Base-by-base conservation (phyloP, 176 grass and related monocot genomes). In the Musa schizocarpa region DNA sequence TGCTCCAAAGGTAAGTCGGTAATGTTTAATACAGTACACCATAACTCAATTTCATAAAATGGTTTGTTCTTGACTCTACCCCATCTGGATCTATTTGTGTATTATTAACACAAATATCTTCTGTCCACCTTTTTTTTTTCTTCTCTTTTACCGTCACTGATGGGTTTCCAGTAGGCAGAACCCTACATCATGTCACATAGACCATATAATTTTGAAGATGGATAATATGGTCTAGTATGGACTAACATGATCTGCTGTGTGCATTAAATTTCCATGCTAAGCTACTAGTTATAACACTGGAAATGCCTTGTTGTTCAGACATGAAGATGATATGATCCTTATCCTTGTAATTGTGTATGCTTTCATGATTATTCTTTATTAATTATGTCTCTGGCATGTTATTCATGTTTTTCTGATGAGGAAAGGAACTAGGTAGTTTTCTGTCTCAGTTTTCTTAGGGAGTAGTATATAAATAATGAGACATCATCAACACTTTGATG, bases 1-100 rank as follows among this genome's bases (percentile, higher is more conserved):
- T 87, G 75, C 72, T 99, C 22, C 95, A 92, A 58, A 94, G 95
- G 95, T 99, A 82, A 68, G 81, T 77, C 12, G 80, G 55, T 77
- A 75, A 43, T 53, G 76, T 68, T 11, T 20, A 11, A 43, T 43
- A 43, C 4, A 43, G 34, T 43, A 43, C 34, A 43, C 34, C 34
- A 34, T 43, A 43, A 43, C 34, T 43, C 34, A 43, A 43, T 43
- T 43, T 43, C 34, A 43, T 43, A 43, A 29, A 48, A 48, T 9
- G 13, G 12, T 19, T 49, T 69, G 8, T 7, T 11, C 66, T 19
- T 8, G 2, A 43, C 20, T 16, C 16, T 49, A 69, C 4, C 8
- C 22, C 4, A 13, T 22, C 17, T n/a, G 6, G 16, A 43, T 43
- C 34, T 43, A 43, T 43, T 4, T 43, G 34, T 43, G 34, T 43